Percentiles rank a stretch among this genome's conserved stretches.
phyloP scores from a whole-genome alignment of 2,329 filamentous ascomycete species.

The Cercospora sesami region DNA sequence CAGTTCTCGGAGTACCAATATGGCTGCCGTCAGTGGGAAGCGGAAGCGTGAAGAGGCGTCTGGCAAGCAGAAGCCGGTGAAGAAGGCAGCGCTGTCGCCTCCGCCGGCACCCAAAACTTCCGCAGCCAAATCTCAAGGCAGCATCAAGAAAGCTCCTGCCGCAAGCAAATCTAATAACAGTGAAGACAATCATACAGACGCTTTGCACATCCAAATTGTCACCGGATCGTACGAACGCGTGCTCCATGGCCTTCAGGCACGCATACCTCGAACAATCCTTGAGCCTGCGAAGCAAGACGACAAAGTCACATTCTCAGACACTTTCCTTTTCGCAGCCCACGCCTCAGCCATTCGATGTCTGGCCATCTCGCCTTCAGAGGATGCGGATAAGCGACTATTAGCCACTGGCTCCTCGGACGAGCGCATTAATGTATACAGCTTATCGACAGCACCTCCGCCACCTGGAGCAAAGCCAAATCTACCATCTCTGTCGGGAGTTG shows the following conservation, averaged over 20 bases:
- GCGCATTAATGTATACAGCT: constrained; percentile 88
- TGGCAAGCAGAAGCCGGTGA: constrained; percentile 18
- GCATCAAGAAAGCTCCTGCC: constrained; percentile 6
- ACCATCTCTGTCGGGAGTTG: constrained; percentile 65
- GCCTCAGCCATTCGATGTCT: constrained; percentile 85
- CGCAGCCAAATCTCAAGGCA: constrained; percentile 9
- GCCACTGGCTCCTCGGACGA: constrained; percentile 92
- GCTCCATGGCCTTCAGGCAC: constrained; percentile 85
- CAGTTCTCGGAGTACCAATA: not conserved
- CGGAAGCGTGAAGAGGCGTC: constrained; percentile 13
- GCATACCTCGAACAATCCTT: constrained; percentile 50
- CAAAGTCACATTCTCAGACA: constrained; percentile 73
- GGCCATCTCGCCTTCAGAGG: constrained; percentile 69
- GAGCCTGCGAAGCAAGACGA: constrained; percentile 19
- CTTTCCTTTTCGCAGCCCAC: constrained; percentile 94
- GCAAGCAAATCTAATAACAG: not conserved
- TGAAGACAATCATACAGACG: not conserved
- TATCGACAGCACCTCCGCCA: constrained; percentile 61
- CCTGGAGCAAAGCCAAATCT: constrained; percentile 59
- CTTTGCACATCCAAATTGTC: constrained; percentile 77
- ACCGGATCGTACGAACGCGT: constrained; percentile 92
- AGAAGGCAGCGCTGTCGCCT: constrained; percentile 9
- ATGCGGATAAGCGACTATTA: constrained; percentile 75
- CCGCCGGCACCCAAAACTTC: constrained; percentile 6
- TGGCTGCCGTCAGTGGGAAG: constrained; percentile 10